Evolutionary conservation across 73 alveolate species (phyloP).

Genomic region (Effrenium voratum): DNA sequence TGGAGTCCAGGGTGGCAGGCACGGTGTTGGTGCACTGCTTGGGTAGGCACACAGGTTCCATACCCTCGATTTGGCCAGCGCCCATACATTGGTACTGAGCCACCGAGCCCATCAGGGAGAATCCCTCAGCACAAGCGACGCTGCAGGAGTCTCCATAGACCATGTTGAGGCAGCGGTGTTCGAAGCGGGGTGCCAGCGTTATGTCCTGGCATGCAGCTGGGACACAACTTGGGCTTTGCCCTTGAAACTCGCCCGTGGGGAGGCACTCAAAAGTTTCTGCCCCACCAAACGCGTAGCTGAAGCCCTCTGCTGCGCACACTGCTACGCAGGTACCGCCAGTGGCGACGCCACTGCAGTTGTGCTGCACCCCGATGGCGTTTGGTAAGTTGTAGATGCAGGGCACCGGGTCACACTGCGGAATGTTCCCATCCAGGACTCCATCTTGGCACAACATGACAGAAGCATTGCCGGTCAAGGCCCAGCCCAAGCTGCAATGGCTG

Average conservation of each 20-base stretch:
- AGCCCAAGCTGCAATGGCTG: slow-evolving; percentile 51
- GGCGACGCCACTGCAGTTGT: slow-evolving; percentile 20
- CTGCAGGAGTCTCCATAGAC: slow-evolving; percentile 2
- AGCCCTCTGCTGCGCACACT: neutral
- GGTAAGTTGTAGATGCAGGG: slow-evolving; percentile 35
- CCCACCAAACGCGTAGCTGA: neutral
- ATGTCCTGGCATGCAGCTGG: slow-evolving; percentile 5
- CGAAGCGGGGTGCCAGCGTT: slow-evolving; percentile 1
- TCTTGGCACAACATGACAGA: neutral
- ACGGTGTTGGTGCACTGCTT: slow-evolving; percentile 11
- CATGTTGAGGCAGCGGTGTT: slow-evolving; percentile 20
- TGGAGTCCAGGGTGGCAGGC: neutral
- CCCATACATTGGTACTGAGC: slow-evolving; percentile 16
- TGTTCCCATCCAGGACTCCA: neutral
- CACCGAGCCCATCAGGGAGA: neutral
- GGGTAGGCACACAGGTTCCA: neutral
- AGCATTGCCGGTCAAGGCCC: slow-evolving; percentile 13
- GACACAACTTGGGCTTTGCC: neutral
- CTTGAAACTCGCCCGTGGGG: slow-evolving; percentile 24
- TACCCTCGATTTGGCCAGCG: neutral
- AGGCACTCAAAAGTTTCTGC: neutral
- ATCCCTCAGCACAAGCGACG: slow-evolving; percentile 37
- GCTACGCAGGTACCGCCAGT: neutral
- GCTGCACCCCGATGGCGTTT: neutral
- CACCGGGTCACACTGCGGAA: slow-evolving; percentile 13